phyloP scores from a whole-genome alignment of 495 filamentous ascomycete species.

The Aspergillus diversus region DNA sequence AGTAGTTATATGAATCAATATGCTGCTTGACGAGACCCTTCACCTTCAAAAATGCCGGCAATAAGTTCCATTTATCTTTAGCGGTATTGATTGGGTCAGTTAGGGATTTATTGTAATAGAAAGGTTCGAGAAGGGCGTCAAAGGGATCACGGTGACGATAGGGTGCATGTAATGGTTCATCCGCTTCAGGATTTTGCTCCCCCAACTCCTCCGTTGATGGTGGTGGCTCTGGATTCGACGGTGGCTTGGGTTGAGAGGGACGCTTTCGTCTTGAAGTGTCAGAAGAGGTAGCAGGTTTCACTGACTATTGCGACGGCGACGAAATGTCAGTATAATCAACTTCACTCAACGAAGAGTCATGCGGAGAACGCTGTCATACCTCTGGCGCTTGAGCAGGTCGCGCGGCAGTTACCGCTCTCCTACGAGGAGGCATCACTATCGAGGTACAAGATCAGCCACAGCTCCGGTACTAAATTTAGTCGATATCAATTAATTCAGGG shows the following conservation, averaged over 20 bases:
- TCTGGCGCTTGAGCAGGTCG: conserved; percentile 29
- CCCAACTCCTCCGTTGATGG: conserved; percentile 1
- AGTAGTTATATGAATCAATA: conserved; percentile 98
- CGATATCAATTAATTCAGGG: neutral
- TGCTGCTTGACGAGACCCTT: conserved; percentile 97
- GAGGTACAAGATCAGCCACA: neutral
- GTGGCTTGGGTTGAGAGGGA: conserved; percentile 25
- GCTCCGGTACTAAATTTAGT: neutral
- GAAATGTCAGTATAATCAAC: conserved; percentile 11
- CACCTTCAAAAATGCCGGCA: conserved; percentile 95
- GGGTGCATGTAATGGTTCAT: conserved; percentile 23
- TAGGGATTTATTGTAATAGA: conserved; percentile 92
- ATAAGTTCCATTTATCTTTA: conserved; percentile 91
- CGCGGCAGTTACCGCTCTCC: conserved; percentile 25
- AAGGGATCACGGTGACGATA: conserved; percentile 58
- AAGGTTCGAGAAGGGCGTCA: conserved; percentile 88
- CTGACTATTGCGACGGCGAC: conserved; percentile 18
- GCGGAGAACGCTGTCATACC: conserved; percentile 29
- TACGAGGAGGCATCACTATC: conserved; percentile 32
- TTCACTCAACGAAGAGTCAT: conserved; percentile 5
- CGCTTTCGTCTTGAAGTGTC: conserved; percentile 28
- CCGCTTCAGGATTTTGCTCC: conserved; percentile 16
- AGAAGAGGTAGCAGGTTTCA: conserved; percentile 13
- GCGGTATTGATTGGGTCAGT: conserved; percentile 95
- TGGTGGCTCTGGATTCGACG: conserved; percentile 13